Evolutionary conservation across 2,329 filamentous ascomycete genomes (phyloP), one percentile per base, ranked within the genome.

Genomic region (Diaporthe sp.): DNA sequence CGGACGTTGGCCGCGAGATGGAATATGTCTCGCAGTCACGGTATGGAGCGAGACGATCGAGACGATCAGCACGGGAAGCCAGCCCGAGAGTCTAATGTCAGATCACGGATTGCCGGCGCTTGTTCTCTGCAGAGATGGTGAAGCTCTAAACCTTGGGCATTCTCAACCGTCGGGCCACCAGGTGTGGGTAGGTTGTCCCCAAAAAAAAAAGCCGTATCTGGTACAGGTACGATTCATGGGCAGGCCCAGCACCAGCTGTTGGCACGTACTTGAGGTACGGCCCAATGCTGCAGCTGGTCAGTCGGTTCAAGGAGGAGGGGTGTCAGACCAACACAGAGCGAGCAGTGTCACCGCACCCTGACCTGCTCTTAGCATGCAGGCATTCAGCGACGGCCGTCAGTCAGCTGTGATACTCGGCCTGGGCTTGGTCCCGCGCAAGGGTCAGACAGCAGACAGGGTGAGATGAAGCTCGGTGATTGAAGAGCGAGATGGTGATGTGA

Each of bases 141-240:
- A 53, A 53, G 71, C 44, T 55, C 28, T 20, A 25, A 44, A 63
- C 37, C 37, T 47, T 31, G n/a, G 22, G 37, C 8, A 39, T 22
- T 39, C 65, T 44, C 47, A 7, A 39, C 22, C 65, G 47, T 49
- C 65, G n/a, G 31, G 31, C 31, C n/a, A 20, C n/a, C 44, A 68
- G 25, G 65, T 42, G 81, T 84, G 83, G 83, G 85, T 82, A 86
- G 84, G 81, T 79, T 83, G 81, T 84, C 82, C 86, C 86, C n/a
- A n/a, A 86, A 87, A 87, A 86, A 87, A 86, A 82, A 85, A 83
- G 85, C 85, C 85, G 83, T 86, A 85, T 85, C 85, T 86, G 85
- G 86, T 86, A 81, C 85, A 84, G 83, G 87, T 85, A 84, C 85
- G 86, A 85, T 86, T 86, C 81, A 84, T 49, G 82, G 83, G 83